phyloP scores from a whole-genome alignment of 2,329 filamentous ascomycete species.

The Pseudonectria buxi region DNA sequence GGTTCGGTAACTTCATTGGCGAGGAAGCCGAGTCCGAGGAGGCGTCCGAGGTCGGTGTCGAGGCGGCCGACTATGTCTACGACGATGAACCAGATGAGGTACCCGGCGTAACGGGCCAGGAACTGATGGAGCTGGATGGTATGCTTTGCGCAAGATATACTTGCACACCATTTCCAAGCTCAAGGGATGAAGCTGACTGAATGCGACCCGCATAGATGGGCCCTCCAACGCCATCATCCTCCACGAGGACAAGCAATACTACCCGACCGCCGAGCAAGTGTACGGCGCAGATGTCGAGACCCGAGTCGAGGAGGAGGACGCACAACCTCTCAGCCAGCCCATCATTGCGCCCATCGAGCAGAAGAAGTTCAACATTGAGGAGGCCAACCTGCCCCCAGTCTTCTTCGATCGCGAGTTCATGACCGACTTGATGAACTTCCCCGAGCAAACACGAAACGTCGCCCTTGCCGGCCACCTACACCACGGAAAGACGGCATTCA shows the following conservation, averaged over 20 bases:
- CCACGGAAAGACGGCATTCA: slow-evolving; percentile 95
- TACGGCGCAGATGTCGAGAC: slow-evolving; percentile 95
- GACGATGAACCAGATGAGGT: slow-evolving; percentile 65
- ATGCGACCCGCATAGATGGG: slow-evolving; percentile 46
- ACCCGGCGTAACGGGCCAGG: slow-evolving; percentile 61
- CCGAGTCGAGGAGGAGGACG: slow-evolving; percentile 93
- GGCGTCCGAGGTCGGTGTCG: slow-evolving; percentile 71
- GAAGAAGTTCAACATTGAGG: slow-evolving; percentile 94
- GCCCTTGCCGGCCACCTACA: slow-evolving; percentile 89
- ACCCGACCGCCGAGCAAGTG: slow-evolving; percentile 93
- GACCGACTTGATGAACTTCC: slow-evolving; percentile 93
- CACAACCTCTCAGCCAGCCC: slow-evolving; percentile 83
- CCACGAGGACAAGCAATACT: slow-evolving; percentile 99
- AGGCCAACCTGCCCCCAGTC: slow-evolving; percentile 82
- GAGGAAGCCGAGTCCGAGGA: slow-evolving; percentile 81
- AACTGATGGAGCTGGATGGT: slow-evolving; percentile 92
- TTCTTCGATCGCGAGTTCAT: slow-evolving; percentile 86
- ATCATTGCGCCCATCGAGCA: slow-evolving; percentile 90
- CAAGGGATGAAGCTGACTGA: slow-evolving; percentile 17
- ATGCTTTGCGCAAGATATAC: slow-evolving; percentile 16
- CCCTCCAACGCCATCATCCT: slow-evolving; percentile 95
- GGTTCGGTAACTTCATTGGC: slow-evolving; percentile 97
- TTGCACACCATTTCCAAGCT: slow-evolving; percentile 2
- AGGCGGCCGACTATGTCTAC: slow-evolving; percentile 73
- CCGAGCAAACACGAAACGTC: slow-evolving; percentile 88